A percentile compares a stretch with the other conserved stretches of the same genome.
Evolutionary conservation across 331 rosid genomes (phyloP).

Genomic region (Prunus yedoensis): DNA sequence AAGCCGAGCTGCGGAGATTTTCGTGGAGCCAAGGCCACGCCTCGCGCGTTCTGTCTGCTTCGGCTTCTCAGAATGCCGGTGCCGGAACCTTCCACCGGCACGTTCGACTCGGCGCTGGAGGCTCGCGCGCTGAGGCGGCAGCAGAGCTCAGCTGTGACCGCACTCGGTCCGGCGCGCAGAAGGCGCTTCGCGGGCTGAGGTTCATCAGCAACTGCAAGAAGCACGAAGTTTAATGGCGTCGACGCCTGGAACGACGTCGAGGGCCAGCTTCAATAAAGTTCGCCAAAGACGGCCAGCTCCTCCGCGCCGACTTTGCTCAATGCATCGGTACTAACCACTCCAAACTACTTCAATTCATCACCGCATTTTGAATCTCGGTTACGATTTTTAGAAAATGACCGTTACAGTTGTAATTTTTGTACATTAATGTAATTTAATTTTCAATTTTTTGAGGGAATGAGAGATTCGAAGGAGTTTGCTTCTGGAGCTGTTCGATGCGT

Average conservation of each 20-base stretch:
- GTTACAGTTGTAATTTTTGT: background rate
- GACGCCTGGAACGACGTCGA: slow-evolving; percentile 90
- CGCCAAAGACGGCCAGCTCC: slow-evolving; percentile 66
- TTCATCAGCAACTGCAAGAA: slow-evolving; percentile 59
- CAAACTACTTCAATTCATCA: background rate
- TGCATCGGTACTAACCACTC: slow-evolving; percentile 82
- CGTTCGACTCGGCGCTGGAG: too few relatives aligned
- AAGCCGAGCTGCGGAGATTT: too few relatives aligned
- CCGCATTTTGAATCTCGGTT: background rate
- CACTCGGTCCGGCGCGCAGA: too few relatives aligned
- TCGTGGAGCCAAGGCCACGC: too few relatives aligned
- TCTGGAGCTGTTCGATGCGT: slow-evolving; percentile 77
- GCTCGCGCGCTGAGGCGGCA: too few relatives aligned
- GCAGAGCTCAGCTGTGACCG: too few relatives aligned
- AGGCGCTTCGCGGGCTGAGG: slow-evolving; percentile 81
- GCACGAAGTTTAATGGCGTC: slow-evolving; percentile 52
- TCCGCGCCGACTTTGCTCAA: slow-evolving; percentile 82
- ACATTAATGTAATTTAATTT: background rate
- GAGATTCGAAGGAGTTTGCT: slow-evolving; percentile 91
- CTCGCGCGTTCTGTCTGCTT: too few relatives aligned
- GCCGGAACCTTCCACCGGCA: too few relatives aligned
- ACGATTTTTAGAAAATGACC: background rate
- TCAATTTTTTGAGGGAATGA: slow-evolving; percentile 71
- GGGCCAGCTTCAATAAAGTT: slow-evolving; percentile 59
- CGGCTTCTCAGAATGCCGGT: too few relatives aligned